These are phyloP conservation scores for Colletotrichum magnum DNA, from an alignment of 2,329 filamentous ascomycete species.

Conservation along the genomic window DNA sequence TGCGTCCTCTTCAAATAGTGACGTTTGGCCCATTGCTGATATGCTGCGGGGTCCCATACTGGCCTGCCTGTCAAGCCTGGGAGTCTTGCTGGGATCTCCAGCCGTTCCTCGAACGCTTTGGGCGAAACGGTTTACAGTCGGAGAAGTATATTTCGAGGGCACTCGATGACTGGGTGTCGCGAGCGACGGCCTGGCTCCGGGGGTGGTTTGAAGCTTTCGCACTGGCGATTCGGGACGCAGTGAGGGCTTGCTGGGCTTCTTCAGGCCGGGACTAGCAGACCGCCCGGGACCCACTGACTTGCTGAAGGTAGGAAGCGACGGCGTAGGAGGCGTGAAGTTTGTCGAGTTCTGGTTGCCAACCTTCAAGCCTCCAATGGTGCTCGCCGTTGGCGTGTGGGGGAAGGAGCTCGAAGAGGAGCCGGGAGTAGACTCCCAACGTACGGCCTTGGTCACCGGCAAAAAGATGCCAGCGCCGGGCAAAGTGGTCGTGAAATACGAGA, in stretches of 20 bases:
- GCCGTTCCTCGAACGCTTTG: conserved; percentile 74
- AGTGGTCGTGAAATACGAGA: conserved; percentile 86
- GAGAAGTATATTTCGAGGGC: conserved; percentile 74
- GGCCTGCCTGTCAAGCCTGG: conserved; percentile 63
- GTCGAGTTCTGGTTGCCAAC: conserved; percentile 70
- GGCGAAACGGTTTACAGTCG: conserved; percentile 72
- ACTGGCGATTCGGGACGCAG: conserved; percentile 92
- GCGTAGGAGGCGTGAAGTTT: conserved; percentile 75
- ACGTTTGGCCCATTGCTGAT: conserved; percentile 68
- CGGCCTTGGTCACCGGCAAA: conserved; percentile 85
- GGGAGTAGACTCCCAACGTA: conserved; percentile 73
- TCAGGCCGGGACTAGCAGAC: conserved; percentile 79
- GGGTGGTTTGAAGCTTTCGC: conserved; percentile 76
- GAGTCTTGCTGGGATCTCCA: conserved; percentile 73
- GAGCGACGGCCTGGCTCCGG: conserved; percentile 70
- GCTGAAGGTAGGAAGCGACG: conserved; percentile 83
- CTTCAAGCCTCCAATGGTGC: conserved; percentile 68
- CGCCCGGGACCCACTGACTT: conserved; percentile 84
- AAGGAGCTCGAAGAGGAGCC: conserved; percentile 65
- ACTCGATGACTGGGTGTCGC: conserved; percentile 64
- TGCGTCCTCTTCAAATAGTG: conserved; percentile 70
- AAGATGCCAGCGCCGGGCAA: conserved; percentile 92
- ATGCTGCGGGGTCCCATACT: conserved; percentile 70
- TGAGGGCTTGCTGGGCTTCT: conserved; percentile 77
- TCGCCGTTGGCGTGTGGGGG: conserved; percentile 79